Evolutionary conservation across 495 filamentous ascomycete genomes (phyloP).

Genomic region (Neurospora sp.): DNA sequence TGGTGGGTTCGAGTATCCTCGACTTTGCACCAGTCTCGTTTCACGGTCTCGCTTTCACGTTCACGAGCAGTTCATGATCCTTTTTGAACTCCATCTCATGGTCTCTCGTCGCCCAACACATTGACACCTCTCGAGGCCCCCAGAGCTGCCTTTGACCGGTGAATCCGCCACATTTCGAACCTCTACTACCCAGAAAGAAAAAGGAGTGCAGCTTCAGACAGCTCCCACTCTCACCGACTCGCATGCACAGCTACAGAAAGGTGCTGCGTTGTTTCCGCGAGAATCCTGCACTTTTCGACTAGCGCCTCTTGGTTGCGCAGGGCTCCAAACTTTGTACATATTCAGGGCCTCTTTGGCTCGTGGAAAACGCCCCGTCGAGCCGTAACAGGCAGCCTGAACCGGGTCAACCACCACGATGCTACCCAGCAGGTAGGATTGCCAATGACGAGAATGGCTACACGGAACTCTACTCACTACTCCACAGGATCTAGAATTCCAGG

Average conservation of each 20-base stretch:
- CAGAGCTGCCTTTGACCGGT: background rate
- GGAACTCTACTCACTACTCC: background rate
- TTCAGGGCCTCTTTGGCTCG: background rate
- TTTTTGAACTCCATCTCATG: background rate
- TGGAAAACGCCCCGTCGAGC: background rate
- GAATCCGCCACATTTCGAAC: background rate
- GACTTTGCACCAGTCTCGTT: background rate
- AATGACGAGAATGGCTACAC: background rate
- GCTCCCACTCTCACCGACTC: background rate
- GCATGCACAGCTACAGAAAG: background rate
- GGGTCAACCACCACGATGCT: background rate
- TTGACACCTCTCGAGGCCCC: background rate
- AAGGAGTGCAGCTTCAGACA: background rate
- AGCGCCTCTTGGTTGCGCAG: background rate
- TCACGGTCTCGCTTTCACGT: background rate
- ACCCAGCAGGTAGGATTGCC: conserved; percentile 1
- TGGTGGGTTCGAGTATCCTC: background rate
- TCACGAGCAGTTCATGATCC: background rate
- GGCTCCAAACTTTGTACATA: conserved; percentile 2
- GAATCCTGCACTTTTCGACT: background rate
- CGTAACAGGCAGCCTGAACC: background rate
- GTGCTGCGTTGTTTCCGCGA: background rate
- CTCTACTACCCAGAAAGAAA: background rate
- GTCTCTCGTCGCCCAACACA: background rate
- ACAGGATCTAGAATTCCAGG: background rate